phyloP scores from a whole-genome alignment of 2,329 filamentous ascomycete genomes.

The Arthrinium phaeospermum region DNA sequence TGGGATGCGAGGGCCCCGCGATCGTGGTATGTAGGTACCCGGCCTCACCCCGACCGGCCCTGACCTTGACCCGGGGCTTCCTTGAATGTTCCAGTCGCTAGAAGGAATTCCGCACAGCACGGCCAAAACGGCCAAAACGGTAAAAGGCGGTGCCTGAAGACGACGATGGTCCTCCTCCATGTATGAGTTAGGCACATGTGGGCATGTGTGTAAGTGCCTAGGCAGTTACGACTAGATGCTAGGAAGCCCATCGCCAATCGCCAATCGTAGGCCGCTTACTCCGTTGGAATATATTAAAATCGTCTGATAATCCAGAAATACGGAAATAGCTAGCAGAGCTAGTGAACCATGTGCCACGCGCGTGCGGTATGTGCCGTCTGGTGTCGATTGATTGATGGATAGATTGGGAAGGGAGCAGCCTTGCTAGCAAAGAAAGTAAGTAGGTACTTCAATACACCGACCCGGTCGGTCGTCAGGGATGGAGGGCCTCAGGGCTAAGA shows the following conservation, averaged over 20 bases:
- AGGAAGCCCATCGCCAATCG: not conserved
- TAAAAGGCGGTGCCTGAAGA: not conserved
- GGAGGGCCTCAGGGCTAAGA: not conserved
- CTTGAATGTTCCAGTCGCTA: not conserved
- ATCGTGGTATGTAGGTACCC: not conserved
- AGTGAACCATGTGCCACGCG: conserved; percentile 13
- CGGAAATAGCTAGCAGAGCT: not conserved
- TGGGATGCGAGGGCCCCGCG: not conserved
- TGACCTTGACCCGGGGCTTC: not conserved
- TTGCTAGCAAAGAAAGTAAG: too few relatives aligned
- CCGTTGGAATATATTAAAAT: not conserved
- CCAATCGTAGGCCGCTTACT: not conserved
- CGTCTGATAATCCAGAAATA: not conserved
- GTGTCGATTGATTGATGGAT: not conserved
- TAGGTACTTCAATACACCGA: too few relatives aligned
- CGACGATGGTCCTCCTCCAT: not conserved
- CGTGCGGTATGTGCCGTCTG: not conserved
- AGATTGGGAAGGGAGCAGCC: not conserved
- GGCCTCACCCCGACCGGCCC: not conserved
- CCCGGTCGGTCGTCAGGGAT: not conserved
- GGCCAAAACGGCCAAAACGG: not conserved
- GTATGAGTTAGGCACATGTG: not conserved
- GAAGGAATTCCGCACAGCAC: not conserved
- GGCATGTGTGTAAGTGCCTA: not conserved
- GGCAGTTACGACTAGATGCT: not conserved